A percentile compares a stretch with the other conserved stretches of the same genome.
Conservation (phyloP, 345 rosid species). For the Stellera chamaejasme region DNA sequence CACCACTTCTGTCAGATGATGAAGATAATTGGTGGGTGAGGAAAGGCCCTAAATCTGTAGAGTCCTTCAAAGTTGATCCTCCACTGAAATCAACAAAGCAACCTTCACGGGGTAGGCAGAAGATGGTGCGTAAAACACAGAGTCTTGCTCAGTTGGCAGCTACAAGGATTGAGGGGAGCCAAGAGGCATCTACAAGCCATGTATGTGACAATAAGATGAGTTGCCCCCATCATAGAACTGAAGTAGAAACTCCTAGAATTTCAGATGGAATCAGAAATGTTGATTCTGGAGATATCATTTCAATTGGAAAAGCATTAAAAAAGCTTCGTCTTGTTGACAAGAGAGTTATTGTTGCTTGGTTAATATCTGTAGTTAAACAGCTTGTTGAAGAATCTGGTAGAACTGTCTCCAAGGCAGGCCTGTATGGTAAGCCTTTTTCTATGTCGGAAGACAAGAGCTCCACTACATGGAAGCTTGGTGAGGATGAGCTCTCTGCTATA, state of each 20-base stretch:
- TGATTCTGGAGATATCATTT: conserved; percentile 46
- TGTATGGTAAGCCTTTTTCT: conserved; percentile 43
- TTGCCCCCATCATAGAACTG: conserved; percentile 76
- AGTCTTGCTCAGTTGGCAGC: conserved; percentile 89
- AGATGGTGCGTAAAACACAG: conserved; percentile 76
- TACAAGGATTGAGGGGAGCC: conserved; percentile 96
- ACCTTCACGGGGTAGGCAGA: conserved; percentile 75
- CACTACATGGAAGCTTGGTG: conserved; percentile 74
- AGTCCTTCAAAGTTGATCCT: conserved; percentile 58
- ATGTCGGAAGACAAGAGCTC: conserved; percentile 49
- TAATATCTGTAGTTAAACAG: conserved; percentile 56
- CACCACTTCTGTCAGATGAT: conserved; percentile 68
- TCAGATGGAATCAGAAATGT: conserved; percentile 44
- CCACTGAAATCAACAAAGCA: conserved; percentile 62
- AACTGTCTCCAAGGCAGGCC: conserved; percentile 49
- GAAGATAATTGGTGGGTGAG: conserved; percentile 95
- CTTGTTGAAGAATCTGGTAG: conserved; percentile 78
- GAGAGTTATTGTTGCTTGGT: conserved; percentile 71
- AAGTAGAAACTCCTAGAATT: conserved; percentile 52
- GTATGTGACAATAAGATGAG: conserved; percentile 67
- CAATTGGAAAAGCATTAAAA: conserved; percentile 69
- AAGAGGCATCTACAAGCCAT: conserved; percentile 95
- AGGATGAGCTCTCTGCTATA: conserved; percentile 73
- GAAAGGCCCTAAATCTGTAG: conserved; percentile 56
- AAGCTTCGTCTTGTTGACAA: conserved; percentile 66